Evolutionary conservation across 2,329 filamentous ascomycete species (phyloP), one percentile per base, ranked within the genome.

Genomic region (Trichophyton benhamiae): DNA sequence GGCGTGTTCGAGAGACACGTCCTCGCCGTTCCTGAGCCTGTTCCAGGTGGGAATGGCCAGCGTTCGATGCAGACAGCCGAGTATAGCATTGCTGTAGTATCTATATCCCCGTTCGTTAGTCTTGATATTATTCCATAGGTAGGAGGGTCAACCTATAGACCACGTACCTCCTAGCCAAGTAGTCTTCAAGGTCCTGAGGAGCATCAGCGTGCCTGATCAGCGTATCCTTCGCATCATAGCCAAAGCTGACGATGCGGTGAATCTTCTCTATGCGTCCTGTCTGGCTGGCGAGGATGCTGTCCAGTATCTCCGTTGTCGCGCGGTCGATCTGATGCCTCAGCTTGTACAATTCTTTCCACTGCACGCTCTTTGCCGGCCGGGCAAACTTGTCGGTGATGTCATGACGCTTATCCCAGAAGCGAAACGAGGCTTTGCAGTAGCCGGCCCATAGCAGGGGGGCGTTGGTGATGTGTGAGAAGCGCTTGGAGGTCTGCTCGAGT

Each of bases 171-270:
- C 84, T 75, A 13, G 92, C 88, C 68, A 99, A 76, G 60, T 88
- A 83, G 75, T 96, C 90, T 13, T 87, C 82, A 3, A 77, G 79
- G 46, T 82, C 78, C 11, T 87, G 80, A 15, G 80, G 76, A 38
- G 81, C 79, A 9, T 77, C 77, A 63, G 81, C 83, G 70, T 95
- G 85, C 61, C 81, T 78, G 63, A 91, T 69, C 57, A 97, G 80
- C 60, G 85, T 86, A 72, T 96, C 91, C 72, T 96, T 96, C 53
- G 87, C 88, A 76, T 97, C 91, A 69, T 91, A 92, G 0, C 91
- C 91, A 68, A 86, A 79, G 30, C 79, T 76, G 60, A 88, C 84
- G 64, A 97, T 87, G 58, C 80, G 76, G 67, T 87, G 83, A 64
- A 90, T 85, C 68, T 86, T 85, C 61, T 80, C 79, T 61, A 90